Evolutionary conservation across 1,139 yeast genomes (phyloP), one percentile per base, ranked within the genome.

Genomic region (Saccharomyces hybrid): DNA sequence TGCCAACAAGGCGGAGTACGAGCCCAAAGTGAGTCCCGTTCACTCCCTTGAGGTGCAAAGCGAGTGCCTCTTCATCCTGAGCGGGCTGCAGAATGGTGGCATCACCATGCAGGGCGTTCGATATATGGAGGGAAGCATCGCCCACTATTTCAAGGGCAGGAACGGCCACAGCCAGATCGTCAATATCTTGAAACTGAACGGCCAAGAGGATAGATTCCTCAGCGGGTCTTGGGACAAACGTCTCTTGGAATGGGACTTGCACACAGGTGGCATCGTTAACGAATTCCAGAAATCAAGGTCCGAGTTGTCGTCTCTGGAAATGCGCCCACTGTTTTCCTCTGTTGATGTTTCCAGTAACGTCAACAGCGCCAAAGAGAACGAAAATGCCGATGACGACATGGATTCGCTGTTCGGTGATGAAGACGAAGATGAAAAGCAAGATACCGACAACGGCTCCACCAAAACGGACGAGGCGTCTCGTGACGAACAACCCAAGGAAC

Each of bases 141-240:
- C 86, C 52, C 89, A 90, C 64, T 88, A 88, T 67, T 84, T 93
- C 68, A 74, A 74, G 54, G 78, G 78, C 51, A 60, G 57, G 48
- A 56, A 62, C 31, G 60, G 66, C 8, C 99, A 93, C 69, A 78
- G 74, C 32, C 84, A 83, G 55, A 82, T 96, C 0, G 89, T 93
- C 0, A 86, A 95, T 14, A 84, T 83, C 26, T 68, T 93, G 47
- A 75, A 76, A 57, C 75, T 93, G 56, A 86, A 84, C 65, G 75
- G 77, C 42, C 57, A 57, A 8, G 70, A 74, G 55, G 78, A 78
- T 47, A 72, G 74, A 52, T 85, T 90, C 52, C 62, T 93, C 14
- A 84, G 95, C 50, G 98, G 96, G 0, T 81, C 91, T 7, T 93
- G 99, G 99, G 99, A 93, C 72, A 86, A 82, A 69, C 73, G 78